Evolutionary conservation across 352 stramenopile species (phyloP).

Genomic region (Phytophthora colocasiae): DNA sequence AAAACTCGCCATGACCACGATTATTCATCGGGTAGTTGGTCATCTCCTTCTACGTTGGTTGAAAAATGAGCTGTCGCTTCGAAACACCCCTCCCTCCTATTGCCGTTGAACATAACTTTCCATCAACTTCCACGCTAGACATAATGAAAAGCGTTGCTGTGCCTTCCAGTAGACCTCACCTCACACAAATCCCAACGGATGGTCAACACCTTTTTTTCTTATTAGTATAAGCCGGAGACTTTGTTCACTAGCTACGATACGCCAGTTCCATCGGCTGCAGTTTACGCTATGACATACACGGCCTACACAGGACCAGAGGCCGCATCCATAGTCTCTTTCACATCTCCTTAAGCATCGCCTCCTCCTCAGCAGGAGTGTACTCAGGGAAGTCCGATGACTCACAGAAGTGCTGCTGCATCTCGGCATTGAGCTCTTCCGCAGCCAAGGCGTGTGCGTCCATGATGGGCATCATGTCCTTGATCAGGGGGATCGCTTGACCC

Average conservation of each 20-base stretch:
- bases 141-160: too few species aligned
- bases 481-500: conserved; percentile 33
- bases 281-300: conserved; percentile 3
- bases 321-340: not conserved
- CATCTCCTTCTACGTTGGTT: too few species aligned
- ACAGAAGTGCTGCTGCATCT: conserved; percentile 58
- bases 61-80: too few species aligned
- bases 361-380: conserved; percentile 51
- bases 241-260: conserved; percentile 7
- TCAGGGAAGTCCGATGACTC: conserved; percentile 76
- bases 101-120: too few species aligned
- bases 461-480: conserved; percentile 3
- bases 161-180: not conserved
- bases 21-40: too few species aligned
- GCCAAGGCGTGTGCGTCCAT: conserved; percentile 39
- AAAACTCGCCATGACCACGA: not conserved
- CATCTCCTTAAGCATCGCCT: conserved; percentile 49
- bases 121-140: too few species aligned
- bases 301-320: not conserved
- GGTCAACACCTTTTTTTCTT: not conserved
- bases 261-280: not conserved
- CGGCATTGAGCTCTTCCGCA: conserved; percentile 46
- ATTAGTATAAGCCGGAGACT: conserved; percentile 7
- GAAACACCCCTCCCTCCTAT: too few species aligned
- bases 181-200: not conserved